These are phyloP conservation scores for Alternaria burnsii DNA, from an alignment of 2,329 filamentous ascomycete genomes.

Conservation along the genomic window DNA sequence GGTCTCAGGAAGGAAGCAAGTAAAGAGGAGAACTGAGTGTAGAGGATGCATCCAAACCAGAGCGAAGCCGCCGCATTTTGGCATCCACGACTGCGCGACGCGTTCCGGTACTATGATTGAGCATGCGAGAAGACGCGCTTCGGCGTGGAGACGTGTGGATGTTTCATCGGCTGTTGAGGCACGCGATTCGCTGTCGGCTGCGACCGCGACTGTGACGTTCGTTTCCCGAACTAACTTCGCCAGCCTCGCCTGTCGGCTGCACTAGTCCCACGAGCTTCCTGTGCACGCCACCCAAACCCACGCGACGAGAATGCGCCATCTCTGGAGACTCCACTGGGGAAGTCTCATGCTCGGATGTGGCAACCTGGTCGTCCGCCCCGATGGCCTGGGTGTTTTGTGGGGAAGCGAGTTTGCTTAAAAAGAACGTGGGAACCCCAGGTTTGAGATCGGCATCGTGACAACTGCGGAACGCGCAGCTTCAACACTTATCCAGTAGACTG, in stretches of 20 bases:
- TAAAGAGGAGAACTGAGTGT: neutral
- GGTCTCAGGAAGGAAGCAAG: neutral
- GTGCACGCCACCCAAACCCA: conserved; percentile 20
- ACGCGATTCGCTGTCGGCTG: conserved; percentile 19
- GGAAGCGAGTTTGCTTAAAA: conserved; percentile 30
- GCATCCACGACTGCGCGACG: conserved; percentile 19
- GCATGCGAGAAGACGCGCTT: conserved; percentile 9
- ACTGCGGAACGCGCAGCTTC: conserved; percentile 7
- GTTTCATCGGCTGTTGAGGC: neutral
- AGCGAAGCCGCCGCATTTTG: conserved; percentile 28
- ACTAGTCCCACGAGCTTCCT: conserved; percentile 12
- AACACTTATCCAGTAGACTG: neutral
- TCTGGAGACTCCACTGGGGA: conserved; percentile 31
- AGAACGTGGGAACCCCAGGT: conserved; percentile 33
- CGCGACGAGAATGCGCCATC: conserved; percentile 20
- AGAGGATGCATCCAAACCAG: conserved; percentile 1
- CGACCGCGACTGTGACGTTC: neutral
- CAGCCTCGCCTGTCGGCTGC: conserved; percentile 11
- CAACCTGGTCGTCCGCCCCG: conserved; percentile 16
- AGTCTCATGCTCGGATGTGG: conserved; percentile 23
- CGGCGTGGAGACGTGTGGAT: conserved; percentile 5
- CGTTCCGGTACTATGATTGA: conserved; percentile 30
- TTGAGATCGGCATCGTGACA: conserved; percentile 24
- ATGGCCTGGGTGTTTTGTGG: conserved; percentile 29
- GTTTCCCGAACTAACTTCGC: neutral